These are phyloP conservation scores for Chlorophyllum brunneum DNA, from an alignment of 768 basidiomycete genomes.

Conservation along the genomic window DNA sequence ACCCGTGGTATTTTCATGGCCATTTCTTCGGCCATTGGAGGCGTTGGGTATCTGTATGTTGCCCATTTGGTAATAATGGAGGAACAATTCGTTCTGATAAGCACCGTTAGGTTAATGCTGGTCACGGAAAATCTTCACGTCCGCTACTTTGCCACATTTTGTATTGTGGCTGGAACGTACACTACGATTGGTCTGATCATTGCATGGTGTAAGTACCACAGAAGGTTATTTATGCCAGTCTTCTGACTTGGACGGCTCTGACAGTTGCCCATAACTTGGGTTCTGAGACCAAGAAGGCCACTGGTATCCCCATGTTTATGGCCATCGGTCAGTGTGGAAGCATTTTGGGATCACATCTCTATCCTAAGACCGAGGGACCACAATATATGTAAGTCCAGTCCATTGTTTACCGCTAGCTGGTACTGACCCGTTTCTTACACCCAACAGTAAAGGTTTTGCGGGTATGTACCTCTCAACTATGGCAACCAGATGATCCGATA, in stretches of 20 bases:
- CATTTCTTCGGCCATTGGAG: conserved; percentile 40
- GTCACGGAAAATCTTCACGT: conserved; percentile 52
- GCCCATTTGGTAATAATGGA: background rate
- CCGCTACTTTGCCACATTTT: conserved; percentile 78
- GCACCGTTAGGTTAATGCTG: conserved; percentile 44
- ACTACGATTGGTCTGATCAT: conserved; percentile 70
- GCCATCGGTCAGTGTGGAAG: conserved; percentile 78
- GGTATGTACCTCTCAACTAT: conserved; percentile 27
- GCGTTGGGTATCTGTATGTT: conserved; percentile 61
- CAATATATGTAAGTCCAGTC: conserved; percentile 48
- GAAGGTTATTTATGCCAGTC: background rate
- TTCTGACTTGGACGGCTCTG: background rate
- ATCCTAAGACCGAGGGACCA: conserved; percentile 60
- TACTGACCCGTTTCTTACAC: background rate
- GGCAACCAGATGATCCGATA: background rate
- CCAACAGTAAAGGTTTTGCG: conserved; percentile 54
- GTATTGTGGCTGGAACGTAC: conserved; percentile 74
- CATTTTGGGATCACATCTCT: conserved; percentile 71
- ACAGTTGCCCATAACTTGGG: conserved; percentile 71
- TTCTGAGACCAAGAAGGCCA: conserved; percentile 73
- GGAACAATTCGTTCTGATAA: background rate
- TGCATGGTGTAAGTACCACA: conserved; percentile 62
- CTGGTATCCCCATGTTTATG: conserved; percentile 77
- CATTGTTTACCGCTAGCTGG: too few species aligned
- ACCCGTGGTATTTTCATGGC: conserved; percentile 50